Evolutionary conservation across 257 asterid genomes (phyloP).

Genomic region (Gentiana dahurica): DNA sequence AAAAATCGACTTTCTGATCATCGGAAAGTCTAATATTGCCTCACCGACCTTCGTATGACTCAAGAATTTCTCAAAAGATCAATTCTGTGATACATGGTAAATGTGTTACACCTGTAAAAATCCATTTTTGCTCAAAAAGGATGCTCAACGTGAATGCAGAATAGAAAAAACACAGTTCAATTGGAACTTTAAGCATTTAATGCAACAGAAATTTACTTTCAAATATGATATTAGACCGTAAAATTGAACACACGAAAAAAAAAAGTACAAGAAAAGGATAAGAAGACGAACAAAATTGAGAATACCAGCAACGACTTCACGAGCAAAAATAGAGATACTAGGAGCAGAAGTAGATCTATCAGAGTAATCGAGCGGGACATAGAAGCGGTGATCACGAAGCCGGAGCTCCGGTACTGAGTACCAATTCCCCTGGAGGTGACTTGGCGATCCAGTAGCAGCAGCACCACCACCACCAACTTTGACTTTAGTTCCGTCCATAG

Average conservation of each 20-base stretch:
- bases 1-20: no score
- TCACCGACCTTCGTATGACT: no score
- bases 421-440: conserved; percentile 49
- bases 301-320: conserved; percentile 80
- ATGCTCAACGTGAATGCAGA: no score
- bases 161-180: no score
- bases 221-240: no score
- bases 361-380: conserved; percentile 75
- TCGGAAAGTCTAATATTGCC: no score
- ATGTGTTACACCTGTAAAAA: no score
- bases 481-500: conserved; percentile 18
- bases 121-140: no score
- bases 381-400: conserved; percentile 73
- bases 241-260: neutral
- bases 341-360: conserved; percentile 19
- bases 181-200: no score
- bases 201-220: no score
- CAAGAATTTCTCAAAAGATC: no score
- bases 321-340: conserved; percentile 62
- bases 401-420: conserved; percentile 87
- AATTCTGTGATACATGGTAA: no score
- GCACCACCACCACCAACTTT: conserved; percentile 8
- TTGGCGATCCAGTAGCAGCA: conserved; percentile 11
- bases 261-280: neutral
- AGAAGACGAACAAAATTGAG: neutral